Conservation (phyloP, 192 early-diverging fungal species). For the Backusella sp. region DNA sequence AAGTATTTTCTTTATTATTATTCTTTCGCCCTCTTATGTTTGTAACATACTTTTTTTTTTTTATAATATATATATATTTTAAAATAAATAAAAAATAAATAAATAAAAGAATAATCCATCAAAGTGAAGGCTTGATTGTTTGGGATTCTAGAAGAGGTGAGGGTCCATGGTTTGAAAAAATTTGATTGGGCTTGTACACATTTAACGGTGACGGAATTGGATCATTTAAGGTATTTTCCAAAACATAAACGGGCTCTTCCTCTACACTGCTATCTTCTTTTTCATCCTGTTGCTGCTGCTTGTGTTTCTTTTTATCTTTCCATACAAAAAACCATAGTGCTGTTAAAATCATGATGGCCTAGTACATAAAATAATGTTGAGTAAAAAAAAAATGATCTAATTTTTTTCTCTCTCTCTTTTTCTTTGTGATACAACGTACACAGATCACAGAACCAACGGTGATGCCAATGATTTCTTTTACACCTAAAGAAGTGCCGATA, state of each 20-base stretch:
- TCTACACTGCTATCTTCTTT: neutral
- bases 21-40: neutral
- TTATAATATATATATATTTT: neutral
- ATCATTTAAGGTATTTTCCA: neutral
- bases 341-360: neutral
- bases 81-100: neutral
- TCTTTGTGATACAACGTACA: slow-evolving; percentile 5
- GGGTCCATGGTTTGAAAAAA: neutral
- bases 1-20: neutral
- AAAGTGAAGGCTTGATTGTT: slow-evolving; percentile 6
- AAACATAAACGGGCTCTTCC: neutral
- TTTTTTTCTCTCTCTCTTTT: neutral
- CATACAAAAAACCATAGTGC: neutral
- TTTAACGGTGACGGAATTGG: neutral
- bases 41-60: slow-evolving; percentile 1
- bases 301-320: neutral
- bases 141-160: neutral
- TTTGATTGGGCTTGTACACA: neutral
- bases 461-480: neutral
- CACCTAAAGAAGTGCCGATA: neutral
- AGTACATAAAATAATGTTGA: neutral
- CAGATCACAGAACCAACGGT: neutral
- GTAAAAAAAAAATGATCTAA: neutral
- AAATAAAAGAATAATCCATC: neutral
- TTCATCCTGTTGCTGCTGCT: neutral